Evolutionary conservation across 1,284 basidiomycete genomes (phyloP), one percentile per base, ranked within the genome.

Genomic region (Wolfiporia cocos): DNA sequence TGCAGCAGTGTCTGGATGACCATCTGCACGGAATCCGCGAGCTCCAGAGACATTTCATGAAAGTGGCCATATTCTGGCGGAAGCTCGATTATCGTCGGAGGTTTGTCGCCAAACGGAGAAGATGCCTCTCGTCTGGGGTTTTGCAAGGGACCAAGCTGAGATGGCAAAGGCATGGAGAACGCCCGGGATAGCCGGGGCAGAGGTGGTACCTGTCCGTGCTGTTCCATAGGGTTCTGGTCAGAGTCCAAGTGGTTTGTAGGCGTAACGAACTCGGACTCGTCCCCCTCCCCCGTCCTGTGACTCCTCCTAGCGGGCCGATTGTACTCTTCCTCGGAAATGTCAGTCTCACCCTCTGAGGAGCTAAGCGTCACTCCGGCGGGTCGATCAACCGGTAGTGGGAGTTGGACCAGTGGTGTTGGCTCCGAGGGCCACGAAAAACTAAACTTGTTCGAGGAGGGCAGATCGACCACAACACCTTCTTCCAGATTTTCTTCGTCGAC

Each of bases 1-100:
- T 92, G 90, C 2, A 94, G 73, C 49, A 95, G 74, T 0, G 87
- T 93, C 58, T 94, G 91, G 26, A 94, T 85, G 42, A 89, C 78
- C 65, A 84, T 80, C 64, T 93, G 90, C 12, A 92, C 78, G 4
- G 84, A 84, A 63, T 94, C 91, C 6, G 91, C 90, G 6, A 94
- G 72, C 63, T 95, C 92, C 28, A 85, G 64, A 1, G 85, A 85
- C 41, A 87, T 65, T 44, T 86, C 83, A 34, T 73, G 71, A 49
- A 83, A 69, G 46, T 69, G 71, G 15, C 67, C 58, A 18, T 63
- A 49, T 37, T 67, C 63, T 15, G 68, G 62, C 3, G 60, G 40
- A 12, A 52, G 43, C 26, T 48, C 51, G 33, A 46, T 41, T 35
- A 52, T 26, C 20, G 51, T 43, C 26, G 56, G 39, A 19, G 46